Evolutionary conservation across 2,329 filamentous ascomycete species (phyloP).

Genomic region (Sporothrix humicola): DNA sequence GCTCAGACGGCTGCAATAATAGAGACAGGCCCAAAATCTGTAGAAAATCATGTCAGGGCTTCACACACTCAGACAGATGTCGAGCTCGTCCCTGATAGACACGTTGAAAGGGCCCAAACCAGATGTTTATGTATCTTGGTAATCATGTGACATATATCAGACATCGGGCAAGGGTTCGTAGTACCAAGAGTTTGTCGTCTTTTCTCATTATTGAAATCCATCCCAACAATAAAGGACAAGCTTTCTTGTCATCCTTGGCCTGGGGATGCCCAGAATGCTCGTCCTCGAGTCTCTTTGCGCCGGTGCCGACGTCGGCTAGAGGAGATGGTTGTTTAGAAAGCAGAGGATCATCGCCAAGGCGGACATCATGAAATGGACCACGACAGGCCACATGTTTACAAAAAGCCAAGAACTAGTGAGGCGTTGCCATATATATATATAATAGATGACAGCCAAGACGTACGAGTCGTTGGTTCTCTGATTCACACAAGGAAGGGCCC

Average conservation of each 20-base stretch:
- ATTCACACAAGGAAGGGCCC: background rate
- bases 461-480: background rate
- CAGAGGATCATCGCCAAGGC: slow-evolving; percentile 2
- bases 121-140: background rate
- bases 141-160: background rate
- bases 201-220: background rate
- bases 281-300: background rate
- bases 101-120: background rate
- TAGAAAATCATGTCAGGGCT: too few relatives aligned
- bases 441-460: background rate
- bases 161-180: background rate
- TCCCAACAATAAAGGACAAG: background rate
- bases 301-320: background rate
- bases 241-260: too few relatives aligned
- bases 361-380: background rate
- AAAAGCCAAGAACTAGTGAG: background rate
- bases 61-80: too few relatives aligned
- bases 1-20: background rate
- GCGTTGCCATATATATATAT: background rate
- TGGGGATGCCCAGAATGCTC: too few relatives aligned
- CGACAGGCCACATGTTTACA: background rate
- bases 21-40: background rate
- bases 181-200: background rate
- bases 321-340: background rate
- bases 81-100: background rate